Conservation (phyloP, 2,329 filamentous ascomycete genomes). For the Sporothrix brunneoviolacea region DNA sequence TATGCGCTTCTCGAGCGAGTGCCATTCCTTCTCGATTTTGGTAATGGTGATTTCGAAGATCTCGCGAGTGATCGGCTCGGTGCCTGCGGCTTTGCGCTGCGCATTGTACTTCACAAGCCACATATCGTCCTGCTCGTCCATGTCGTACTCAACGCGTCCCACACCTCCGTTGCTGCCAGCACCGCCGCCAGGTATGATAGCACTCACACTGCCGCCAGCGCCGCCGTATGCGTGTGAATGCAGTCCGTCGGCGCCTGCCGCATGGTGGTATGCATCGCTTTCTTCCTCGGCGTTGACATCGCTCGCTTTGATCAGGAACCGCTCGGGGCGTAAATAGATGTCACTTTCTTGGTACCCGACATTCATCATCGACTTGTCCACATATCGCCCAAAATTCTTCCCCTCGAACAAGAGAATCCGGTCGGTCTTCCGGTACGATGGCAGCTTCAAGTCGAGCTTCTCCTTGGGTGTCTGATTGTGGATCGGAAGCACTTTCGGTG, state of each 20-base stretch:
- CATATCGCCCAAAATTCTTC: slow-evolving; percentile 80
- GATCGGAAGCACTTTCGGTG: slow-evolving; percentile 64
- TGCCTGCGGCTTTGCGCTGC: slow-evolving; percentile 64
- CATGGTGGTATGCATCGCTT: slow-evolving; percentile 33
- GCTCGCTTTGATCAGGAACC: slow-evolving; percentile 59
- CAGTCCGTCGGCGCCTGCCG: slow-evolving; percentile 28
- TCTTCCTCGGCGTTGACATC: slow-evolving; percentile 57
- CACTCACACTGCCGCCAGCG: slow-evolving; percentile 40
- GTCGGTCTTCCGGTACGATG: slow-evolving; percentile 68
- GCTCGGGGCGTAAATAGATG: slow-evolving; percentile 71
- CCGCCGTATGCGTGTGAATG: slow-evolving; percentile 18
- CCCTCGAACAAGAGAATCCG: slow-evolving; percentile 77
- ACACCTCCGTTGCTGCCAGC: slow-evolving; percentile 39
- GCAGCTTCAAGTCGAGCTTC: slow-evolving; percentile 68
- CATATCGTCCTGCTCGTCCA: slow-evolving; percentile 98
- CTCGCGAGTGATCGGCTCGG: slow-evolving; percentile 81
- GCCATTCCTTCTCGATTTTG: slow-evolving; percentile 98
- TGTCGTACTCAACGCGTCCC: slow-evolving; percentile 93
- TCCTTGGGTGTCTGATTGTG: slow-evolving; percentile 76
- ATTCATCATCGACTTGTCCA: slow-evolving; percentile 93
- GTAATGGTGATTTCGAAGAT: slow-evolving; percentile 98
- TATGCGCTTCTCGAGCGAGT: slow-evolving; percentile 90
- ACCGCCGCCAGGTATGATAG: slow-evolving; percentile 2
- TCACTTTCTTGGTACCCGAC: slow-evolving; percentile 96
- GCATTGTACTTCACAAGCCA: slow-evolving; percentile 84